A percentile compares a stretch with the other conserved stretches of the same genome.
phyloP scores from a whole-genome alignment of 805 yeast species.

The Hermanozyma aechmeae region DNA sequence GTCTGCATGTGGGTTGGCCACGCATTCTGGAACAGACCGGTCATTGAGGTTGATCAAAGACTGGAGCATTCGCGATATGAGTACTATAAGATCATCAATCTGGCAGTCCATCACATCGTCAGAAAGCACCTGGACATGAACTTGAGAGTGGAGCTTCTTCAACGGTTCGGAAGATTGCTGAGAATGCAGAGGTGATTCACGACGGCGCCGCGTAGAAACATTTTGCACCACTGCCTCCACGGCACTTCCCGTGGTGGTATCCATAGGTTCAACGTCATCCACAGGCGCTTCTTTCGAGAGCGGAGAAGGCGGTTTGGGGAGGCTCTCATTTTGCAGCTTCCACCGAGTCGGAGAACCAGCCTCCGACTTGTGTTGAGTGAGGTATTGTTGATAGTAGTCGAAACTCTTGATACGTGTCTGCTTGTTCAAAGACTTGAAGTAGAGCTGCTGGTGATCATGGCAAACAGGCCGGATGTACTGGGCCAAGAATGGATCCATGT shows the following conservation, averaged over 20 bases:
- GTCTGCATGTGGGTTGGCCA: constrained; percentile 16
- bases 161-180: too few relatives aligned
- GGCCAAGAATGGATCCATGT: constrained; percentile 9
- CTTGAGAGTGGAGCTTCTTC: constrained; percentile 9
- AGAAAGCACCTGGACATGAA: constrained; percentile 26
- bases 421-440: constrained; percentile 5
- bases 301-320: too few relatives aligned
- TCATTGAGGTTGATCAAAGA: constrained; percentile 74
- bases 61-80: constrained; percentile 73
- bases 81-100: constrained; percentile 55
- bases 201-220: too few relatives aligned
- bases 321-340: too few relatives aligned
- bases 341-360: not conserved
- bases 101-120: constrained; percentile 54
- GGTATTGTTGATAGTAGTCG: constrained; percentile 9
- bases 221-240: too few relatives aligned
- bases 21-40: constrained; percentile 26
- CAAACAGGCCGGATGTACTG: constrained; percentile 8
- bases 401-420: constrained; percentile 5
- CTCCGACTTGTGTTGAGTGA: constrained; percentile 1
- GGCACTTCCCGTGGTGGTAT: too few relatives aligned
- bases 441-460: constrained; percentile 5
- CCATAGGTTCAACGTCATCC: too few relatives aligned
- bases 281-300: constrained; percentile 1
- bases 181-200: too few relatives aligned